Evolutionary conservation across 2,329 filamentous ascomycete genomes (phyloP).

Genomic region (Grosmannia penicillata): DNA sequence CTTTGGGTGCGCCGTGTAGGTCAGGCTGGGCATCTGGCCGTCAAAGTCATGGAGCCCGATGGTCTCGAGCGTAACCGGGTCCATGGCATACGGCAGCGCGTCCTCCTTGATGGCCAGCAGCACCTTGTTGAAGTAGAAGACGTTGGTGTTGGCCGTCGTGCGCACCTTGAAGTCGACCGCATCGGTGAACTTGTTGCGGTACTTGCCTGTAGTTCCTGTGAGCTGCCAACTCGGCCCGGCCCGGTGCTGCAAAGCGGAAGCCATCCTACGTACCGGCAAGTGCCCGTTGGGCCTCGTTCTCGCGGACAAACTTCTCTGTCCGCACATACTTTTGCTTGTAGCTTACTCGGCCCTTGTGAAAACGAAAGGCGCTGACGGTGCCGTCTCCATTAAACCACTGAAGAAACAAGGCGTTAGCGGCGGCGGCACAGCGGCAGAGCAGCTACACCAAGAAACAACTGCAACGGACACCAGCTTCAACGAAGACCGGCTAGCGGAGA

Average conservation of each 20-base stretch:
- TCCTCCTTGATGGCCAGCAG: constrained; percentile 1
- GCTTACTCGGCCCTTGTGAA: not conserved
- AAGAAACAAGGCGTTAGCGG: too few species aligned
- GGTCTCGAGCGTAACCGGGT: not conserved
- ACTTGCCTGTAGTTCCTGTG: not conserved
- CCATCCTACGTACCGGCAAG: not conserved
- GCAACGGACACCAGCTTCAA: too few species aligned
- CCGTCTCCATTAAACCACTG: not conserved
- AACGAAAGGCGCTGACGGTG: not conserved
- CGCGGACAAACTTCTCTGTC: not conserved
- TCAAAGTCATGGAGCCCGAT: not conserved
- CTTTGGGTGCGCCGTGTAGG: not conserved
- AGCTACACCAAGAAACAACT: too few species aligned
- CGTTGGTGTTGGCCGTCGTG: constrained; percentile 1
- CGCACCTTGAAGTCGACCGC: constrained; percentile 1
- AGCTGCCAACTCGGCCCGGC: not conserved
- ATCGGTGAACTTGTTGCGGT: not conserved
- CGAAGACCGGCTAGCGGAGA: too few species aligned
- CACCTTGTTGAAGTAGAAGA: not conserved
- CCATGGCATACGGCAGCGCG: not conserved
- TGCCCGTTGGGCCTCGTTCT: not conserved
- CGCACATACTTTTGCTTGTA: not conserved
- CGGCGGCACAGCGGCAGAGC: not conserved
- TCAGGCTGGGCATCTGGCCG: not conserved
- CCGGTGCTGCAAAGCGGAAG: too few species aligned